Evolutionary conservation across 2,329 filamentous ascomycete species (phyloP).

Genomic region (Thyridium curvatum): DNA sequence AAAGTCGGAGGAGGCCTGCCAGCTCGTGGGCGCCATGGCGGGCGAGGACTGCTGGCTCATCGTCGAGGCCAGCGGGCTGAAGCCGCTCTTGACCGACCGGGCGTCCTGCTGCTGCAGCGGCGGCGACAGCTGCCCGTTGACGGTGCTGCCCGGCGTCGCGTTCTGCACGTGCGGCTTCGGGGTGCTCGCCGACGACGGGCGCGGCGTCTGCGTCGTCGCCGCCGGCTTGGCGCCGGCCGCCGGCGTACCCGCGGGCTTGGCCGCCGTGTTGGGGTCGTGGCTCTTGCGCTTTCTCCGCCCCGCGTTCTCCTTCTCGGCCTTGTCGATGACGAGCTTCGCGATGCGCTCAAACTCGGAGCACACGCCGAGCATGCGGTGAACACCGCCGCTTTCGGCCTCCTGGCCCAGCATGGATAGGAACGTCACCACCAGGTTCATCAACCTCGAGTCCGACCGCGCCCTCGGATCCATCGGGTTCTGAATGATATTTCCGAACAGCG

Average conservation of each 20-base stretch:
- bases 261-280: constrained; percentile 24
- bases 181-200: constrained; percentile 18
- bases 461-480: constrained; percentile 90
- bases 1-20: constrained; percentile 24
- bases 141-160: constrained; percentile 9
- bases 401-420: constrained; percentile 86
- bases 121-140: constrained; percentile 20
- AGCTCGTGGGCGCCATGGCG: constrained; percentile 34
- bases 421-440: constrained; percentile 90
- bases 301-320: constrained; percentile 77
- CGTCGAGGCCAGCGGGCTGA: constrained; percentile 30
- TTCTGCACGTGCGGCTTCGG: constrained; percentile 18
- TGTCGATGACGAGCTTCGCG: constrained; percentile 83
- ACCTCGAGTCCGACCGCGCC: constrained; percentile 78
- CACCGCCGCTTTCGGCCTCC: constrained; percentile 83
- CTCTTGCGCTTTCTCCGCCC: constrained; percentile 81
- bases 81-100: constrained; percentile 17
- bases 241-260: constrained; percentile 12
- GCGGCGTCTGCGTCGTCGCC: constrained; percentile 18
- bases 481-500: constrained; percentile 90
- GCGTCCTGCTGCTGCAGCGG: constrained; percentile 14
- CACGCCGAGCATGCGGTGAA: constrained; percentile 88
- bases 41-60: constrained; percentile 37
- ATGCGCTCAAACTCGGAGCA: constrained; percentile 97
- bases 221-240: too few species aligned